These are phyloP conservation scores for Penicillium manginii DNA, from an alignment of 495 filamentous ascomycete genomes.

Conservation along the genomic window DNA sequence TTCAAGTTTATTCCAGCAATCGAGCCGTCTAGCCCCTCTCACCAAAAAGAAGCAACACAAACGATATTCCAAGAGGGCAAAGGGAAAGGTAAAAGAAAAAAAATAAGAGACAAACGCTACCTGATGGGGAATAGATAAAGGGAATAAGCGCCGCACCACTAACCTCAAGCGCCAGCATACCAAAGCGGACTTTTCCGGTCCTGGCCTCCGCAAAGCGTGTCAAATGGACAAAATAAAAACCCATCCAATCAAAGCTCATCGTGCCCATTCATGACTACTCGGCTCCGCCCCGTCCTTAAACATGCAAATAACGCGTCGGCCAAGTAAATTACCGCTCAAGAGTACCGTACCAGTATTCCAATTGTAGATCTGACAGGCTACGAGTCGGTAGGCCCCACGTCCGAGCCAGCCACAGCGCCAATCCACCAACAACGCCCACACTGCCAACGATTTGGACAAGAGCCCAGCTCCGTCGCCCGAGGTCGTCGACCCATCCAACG, in stretches of 20 bases:
- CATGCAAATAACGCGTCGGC: background rate
- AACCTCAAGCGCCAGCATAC: conserved; percentile 6
- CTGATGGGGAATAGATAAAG: background rate
- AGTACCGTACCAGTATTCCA: conserved; percentile 33
- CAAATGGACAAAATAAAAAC: no score
- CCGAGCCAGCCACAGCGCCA: conserved; percentile 66
- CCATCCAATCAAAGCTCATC: no score
- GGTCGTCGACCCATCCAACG: conserved; percentile 67
- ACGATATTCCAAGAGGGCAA: background rate
- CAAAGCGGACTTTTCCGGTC: no score
- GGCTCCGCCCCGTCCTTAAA: conserved; percentile 5
- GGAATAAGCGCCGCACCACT: background rate
- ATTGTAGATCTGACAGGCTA: conserved; percentile 41
- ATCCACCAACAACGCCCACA: conserved; percentile 72
- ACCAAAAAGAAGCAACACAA: background rate
- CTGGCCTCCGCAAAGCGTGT: no score
- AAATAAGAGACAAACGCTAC: background rate
- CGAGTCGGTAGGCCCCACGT: conserved; percentile 47
- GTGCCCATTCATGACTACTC: background rate
- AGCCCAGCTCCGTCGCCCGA: conserved; percentile 67
- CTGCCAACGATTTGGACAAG: conserved; percentile 80
- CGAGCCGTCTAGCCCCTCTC: background rate
- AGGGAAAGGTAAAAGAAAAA: background rate
- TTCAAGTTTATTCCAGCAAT: background rate
- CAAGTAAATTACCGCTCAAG: conserved; percentile 20